Conservation (phyloP, 2,329 filamentous ascomycete genomes). For the Monosporascus sp. region DNA sequence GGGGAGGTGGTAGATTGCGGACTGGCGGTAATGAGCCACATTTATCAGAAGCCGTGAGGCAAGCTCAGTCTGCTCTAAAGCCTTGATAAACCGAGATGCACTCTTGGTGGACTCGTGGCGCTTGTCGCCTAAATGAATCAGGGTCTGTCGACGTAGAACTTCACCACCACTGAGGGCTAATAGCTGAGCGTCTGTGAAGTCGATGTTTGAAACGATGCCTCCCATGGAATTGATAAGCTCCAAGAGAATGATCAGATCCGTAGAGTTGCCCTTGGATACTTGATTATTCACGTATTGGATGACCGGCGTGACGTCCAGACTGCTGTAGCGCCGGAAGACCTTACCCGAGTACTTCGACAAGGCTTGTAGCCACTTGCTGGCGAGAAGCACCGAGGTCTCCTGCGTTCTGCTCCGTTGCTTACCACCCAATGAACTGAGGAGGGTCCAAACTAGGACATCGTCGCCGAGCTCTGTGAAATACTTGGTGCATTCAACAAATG, state of each 20-base stretch:
- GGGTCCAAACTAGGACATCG: slow-evolving; percentile 87
- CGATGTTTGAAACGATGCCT: slow-evolving; percentile 79
- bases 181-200: slow-evolving; percentile 84
- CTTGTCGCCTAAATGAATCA: slow-evolving; percentile 75
- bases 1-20: slow-evolving; percentile 72
- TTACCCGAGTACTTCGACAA: slow-evolving; percentile 86
- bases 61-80: slow-evolving; percentile 71
- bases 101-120: slow-evolving; percentile 71
- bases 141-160: slow-evolving; percentile 70
- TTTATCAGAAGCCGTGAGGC: slow-evolving; percentile 81
- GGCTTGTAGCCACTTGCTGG: slow-evolving; percentile 87
- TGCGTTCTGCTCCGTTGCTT: slow-evolving; percentile 60
- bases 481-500: slow-evolving; percentile 87
- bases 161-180: slow-evolving; percentile 84
- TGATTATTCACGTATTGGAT: slow-evolving; percentile 87
- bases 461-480: slow-evolving; percentile 93
- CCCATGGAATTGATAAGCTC: slow-evolving; percentile 91
- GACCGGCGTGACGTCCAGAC: slow-evolving; percentile 78
- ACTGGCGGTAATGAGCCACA: slow-evolving; percentile 82
- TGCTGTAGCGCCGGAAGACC: slow-evolving; percentile 79
- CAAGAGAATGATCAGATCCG: slow-evolving; percentile 84
- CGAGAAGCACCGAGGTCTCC: slow-evolving; percentile 61
- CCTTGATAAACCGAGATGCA: slow-evolving; percentile 73
- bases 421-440: slow-evolving; percentile 67
- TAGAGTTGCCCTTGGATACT: slow-evolving; percentile 75